phyloP scores from a whole-genome alignment of 2,329 filamentous ascomycete species.

The Neophaeococcomyces aloes region DNA sequence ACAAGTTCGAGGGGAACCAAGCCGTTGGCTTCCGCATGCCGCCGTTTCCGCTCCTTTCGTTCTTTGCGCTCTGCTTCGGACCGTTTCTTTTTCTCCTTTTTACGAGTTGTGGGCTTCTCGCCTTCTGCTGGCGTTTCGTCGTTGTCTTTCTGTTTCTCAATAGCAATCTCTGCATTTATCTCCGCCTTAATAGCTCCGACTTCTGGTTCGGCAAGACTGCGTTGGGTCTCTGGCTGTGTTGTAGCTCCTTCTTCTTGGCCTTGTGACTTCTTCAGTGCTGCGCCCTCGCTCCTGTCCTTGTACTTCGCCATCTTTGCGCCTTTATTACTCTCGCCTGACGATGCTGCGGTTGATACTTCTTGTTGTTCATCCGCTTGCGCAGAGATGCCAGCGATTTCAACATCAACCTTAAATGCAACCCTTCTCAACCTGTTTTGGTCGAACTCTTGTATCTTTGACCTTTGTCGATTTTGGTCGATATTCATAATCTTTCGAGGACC shows the following conservation, averaged over 20 bases:
- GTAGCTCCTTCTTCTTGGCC: neutral
- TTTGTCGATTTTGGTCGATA: constrained; percentile 65
- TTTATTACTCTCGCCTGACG: constrained; percentile 24
- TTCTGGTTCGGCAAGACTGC: constrained; percentile 40
- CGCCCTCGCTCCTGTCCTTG: constrained; percentile 62
- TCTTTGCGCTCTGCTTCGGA: constrained; percentile 89
- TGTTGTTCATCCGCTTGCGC: constrained; percentile 53
- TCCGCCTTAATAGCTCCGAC: constrained; percentile 14
- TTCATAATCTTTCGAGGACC: constrained; percentile 78
- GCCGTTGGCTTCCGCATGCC: constrained; percentile 78
- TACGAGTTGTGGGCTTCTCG: constrained; percentile 44
- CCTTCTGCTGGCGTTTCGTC: constrained; percentile 26
- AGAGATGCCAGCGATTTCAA: constrained; percentile 86
- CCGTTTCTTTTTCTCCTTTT: constrained; percentile 92
- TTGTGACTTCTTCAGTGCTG: constrained; percentile 53
- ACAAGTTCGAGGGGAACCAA: constrained; percentile 74
- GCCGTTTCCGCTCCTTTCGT: constrained; percentile 77
- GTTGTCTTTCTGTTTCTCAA: constrained; percentile 17
- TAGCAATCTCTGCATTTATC: constrained; percentile 7
- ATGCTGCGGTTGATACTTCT: constrained; percentile 11
- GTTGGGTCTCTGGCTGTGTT: constrained; percentile 17
- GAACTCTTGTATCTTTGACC: constrained; percentile 69
- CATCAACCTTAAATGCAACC: constrained; percentile 92
- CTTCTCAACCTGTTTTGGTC: constrained; percentile 70
- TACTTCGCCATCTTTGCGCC: constrained; percentile 42